Evolutionary conservation across 768 basidiomycete genomes (phyloP).

Genomic region (Podaxis pistillaris): DNA sequence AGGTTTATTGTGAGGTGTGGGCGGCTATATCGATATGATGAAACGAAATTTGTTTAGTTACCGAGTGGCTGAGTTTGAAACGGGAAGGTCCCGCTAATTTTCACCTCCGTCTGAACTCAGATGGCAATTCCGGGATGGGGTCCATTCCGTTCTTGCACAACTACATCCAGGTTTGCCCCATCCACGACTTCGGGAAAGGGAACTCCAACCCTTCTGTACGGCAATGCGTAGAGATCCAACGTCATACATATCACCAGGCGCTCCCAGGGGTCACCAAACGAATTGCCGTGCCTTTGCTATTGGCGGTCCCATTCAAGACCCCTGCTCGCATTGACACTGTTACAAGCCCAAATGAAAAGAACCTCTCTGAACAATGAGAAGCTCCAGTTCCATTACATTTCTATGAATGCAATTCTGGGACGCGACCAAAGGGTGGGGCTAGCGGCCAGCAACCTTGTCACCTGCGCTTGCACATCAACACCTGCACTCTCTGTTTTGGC

Average conservation of each 20-base stretch:
- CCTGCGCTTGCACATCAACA: neutral
- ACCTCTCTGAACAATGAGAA: neutral
- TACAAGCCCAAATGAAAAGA: neutral
- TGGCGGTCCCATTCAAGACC: neutral
- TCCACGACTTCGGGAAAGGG: neutral
- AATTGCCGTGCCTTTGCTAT: neutral
- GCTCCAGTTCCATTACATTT: too few relatives aligned
- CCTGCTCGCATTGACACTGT: neutral
- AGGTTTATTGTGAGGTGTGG: neutral
- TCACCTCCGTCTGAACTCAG: constrained; percentile 1
- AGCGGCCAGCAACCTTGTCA: neutral
- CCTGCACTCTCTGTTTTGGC: neutral
- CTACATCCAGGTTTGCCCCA: neutral
- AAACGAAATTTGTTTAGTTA: neutral
- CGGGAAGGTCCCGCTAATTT: neutral
- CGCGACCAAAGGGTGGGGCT: neutral
- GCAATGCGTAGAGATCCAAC: neutral
- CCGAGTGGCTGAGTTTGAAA: constrained; percentile 2
- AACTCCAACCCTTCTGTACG: neutral
- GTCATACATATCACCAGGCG: neutral
- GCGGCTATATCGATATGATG: neutral
- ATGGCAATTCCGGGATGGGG: neutral
- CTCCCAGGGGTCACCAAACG: neutral
- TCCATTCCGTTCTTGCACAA: neutral
- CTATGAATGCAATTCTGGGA: too few relatives aligned